These are phyloP conservation scores for Boletus fagicola DNA, from an alignment of 768 basidiomycete species.

Conservation along the genomic window DNA sequence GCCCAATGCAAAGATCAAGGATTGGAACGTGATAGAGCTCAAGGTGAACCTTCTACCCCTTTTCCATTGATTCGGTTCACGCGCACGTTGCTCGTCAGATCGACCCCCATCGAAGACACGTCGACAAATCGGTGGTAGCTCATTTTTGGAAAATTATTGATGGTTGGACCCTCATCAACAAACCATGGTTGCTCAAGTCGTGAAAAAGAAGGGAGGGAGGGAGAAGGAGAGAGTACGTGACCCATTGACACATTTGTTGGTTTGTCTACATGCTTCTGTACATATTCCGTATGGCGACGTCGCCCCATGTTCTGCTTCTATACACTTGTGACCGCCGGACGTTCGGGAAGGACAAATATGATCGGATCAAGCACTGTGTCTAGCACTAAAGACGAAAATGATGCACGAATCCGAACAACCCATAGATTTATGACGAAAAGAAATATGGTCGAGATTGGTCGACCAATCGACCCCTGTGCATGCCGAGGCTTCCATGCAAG, in stretches of 20 bases:
- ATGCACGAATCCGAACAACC: neutral
- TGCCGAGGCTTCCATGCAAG: too few relatives aligned
- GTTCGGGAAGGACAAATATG: neutral
- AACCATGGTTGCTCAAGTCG: constrained; percentile 66
- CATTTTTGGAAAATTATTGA: constrained; percentile 96
- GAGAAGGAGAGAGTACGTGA: neutral
- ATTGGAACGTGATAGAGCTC: constrained; percentile 96
- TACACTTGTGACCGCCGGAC: neutral
- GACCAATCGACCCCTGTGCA: too few relatives aligned
- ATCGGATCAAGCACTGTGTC: neutral
- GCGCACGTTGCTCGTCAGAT: constrained; percentile 52
- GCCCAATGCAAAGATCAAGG: constrained; percentile 82
- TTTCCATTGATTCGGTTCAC: neutral
- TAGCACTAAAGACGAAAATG: too few relatives aligned
- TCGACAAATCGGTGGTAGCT: constrained; percentile 92
- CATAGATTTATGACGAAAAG: constrained; percentile 6
- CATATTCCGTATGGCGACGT: neutral
- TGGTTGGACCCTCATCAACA: constrained; percentile 76
- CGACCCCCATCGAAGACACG: constrained; percentile 83
- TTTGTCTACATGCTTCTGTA: neutral
- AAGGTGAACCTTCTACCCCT: constrained; percentile 50
- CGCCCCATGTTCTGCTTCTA: neutral
- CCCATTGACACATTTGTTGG: neutral
- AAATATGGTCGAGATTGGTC: too few relatives aligned
- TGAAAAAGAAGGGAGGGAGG: constrained; percentile 20